Percentiles rank a stretch among this genome's conserved stretches.
phyloP scores from a whole-genome alignment of 345 rosid species.

The Carallia brachiata region DNA sequence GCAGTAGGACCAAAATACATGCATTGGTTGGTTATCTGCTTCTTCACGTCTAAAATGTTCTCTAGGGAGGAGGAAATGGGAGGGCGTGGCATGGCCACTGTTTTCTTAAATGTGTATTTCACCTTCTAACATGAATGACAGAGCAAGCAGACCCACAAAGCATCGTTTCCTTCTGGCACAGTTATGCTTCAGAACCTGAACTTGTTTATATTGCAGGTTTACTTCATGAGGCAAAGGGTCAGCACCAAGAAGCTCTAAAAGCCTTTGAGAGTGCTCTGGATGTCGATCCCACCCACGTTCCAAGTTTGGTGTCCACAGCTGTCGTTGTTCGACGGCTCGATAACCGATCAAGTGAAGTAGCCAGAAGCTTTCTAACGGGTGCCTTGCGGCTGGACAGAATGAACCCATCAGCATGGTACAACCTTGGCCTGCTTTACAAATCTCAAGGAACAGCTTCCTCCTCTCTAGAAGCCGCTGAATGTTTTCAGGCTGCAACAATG shows the following conservation, averaged over 20 bases:
- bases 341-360: constrained; percentile 32
- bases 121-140: too few relatives aligned
- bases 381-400: constrained; percentile 55
- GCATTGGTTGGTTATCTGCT: too few relatives aligned
- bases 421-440: constrained; percentile 59
- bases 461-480: constrained; percentile 48
- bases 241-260: constrained; percentile 43
- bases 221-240: constrained; percentile 47
- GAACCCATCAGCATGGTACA: constrained; percentile 58
- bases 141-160: too few relatives aligned
- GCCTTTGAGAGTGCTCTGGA: constrained; percentile 52
- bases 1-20: too few relatives aligned
- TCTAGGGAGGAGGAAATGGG: too few relatives aligned
- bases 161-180: not conserved
- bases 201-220: constrained; percentile 36
- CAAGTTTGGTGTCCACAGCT: constrained; percentile 58
- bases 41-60: too few relatives aligned
- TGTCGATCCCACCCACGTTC: constrained; percentile 54
- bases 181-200: not conserved
- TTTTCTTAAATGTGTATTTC: too few relatives aligned
- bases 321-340: constrained; percentile 42
- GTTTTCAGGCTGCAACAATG: constrained; percentile 59
- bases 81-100: too few relatives aligned
- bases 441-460: constrained; percentile 31
- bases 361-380: constrained; percentile 51